Base-by-base conservation (phyloP, 345 rosid genomes). In the Eucalyptus lansdowneana region DNA sequence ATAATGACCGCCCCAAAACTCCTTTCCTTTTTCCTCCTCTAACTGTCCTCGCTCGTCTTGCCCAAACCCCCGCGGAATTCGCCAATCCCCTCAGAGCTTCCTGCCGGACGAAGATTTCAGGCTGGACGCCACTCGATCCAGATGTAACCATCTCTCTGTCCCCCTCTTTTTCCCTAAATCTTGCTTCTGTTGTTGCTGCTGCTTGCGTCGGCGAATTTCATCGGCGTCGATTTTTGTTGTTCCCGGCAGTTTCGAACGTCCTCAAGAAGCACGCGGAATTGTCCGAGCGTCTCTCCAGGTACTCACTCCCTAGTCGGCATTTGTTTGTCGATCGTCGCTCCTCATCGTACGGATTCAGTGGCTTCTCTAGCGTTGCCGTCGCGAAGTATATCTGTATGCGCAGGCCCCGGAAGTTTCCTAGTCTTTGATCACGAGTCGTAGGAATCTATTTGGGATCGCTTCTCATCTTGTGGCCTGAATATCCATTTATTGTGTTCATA, bases 261-360 rank as follows among this genome's bases (percentile, higher is more conserved):
- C 95, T 97, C 89, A 95, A 96, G 93, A 94, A 97, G 93, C 99
- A 97, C 88, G 95, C 91, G 42, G 98, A 95, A 80, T 91, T 97
- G 93, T 90, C 98, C 31, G 97, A 94, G 89, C 97, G 98, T 50
- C 96, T 97, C 87, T 90, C 98, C 86, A 94, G 99, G 99, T 97
- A 90, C 29, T 4, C 81, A 3, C 50, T 69, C 50, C 37, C 53
- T 5, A 4, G 44, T 44, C 44, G n/a, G 58, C 58, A 53, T 40
- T 54, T 16, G 49, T 40, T 54, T 25, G 34, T 86, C 47, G 50
- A 31, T 62, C 69, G n/a, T 53, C 58, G 58, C 58, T 53, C 58
- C 29, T 50, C 34, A 50, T n/a, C 47, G 60, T 25, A 17, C 47
- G 13, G 34, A 34, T 67, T 72, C 81, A 19, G 81, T 3, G 81